These are phyloP conservation scores for Candida glucosophila DNA, from an alignment of 1,139 yeast species.

Conservation along the genomic window DNA sequence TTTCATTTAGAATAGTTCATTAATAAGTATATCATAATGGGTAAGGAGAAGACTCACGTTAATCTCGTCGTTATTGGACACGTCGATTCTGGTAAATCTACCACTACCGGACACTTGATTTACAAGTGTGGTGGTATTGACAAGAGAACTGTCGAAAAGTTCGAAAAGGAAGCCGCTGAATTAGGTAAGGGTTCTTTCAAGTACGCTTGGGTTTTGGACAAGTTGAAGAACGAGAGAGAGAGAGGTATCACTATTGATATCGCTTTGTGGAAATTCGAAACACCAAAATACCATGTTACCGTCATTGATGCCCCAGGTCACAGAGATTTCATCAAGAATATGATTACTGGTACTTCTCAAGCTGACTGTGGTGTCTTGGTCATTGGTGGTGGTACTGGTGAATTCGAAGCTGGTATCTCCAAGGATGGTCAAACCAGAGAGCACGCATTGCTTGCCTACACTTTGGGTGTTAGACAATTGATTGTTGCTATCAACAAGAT, in stretches of 20 bases:
- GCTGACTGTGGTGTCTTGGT: slow-evolving; percentile 89
- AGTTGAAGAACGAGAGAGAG: slow-evolving; percentile 91
- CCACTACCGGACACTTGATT: slow-evolving; percentile 97
- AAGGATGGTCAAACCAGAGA: slow-evolving; percentile 93
- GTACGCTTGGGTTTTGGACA: slow-evolving; percentile 97
- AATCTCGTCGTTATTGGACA: slow-evolving; percentile 99
- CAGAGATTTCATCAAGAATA: slow-evolving; percentile 95
- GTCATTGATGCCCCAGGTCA: slow-evolving; percentile 95
- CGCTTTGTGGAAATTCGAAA: slow-evolving; percentile 94
- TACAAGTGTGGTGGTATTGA: slow-evolving; percentile 90
- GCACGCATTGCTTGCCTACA: slow-evolving; percentile 85
- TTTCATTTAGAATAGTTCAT: slow-evolving; percentile 3
- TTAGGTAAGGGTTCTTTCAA: slow-evolving; percentile 97
- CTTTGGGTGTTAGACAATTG: slow-evolving; percentile 84
- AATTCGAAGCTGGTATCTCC: slow-evolving; percentile 92
- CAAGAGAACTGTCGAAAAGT: slow-evolving; percentile 98
- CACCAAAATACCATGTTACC: slow-evolving; percentile 89
- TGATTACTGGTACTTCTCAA: slow-evolving; percentile 91
- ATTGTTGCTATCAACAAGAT: slow-evolving; percentile 90
- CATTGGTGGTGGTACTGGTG: slow-evolving; percentile 90
- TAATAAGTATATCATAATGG: slow-evolving; percentile 26
- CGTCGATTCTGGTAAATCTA: slow-evolving; percentile 98
- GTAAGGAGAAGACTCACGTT: slow-evolving; percentile 95
- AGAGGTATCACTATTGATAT: slow-evolving; percentile 96
- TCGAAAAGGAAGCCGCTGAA: slow-evolving; percentile 98